Conservation (phyloP, 805 yeast species). For the Wickerhamomyces xylosicus region DNA sequence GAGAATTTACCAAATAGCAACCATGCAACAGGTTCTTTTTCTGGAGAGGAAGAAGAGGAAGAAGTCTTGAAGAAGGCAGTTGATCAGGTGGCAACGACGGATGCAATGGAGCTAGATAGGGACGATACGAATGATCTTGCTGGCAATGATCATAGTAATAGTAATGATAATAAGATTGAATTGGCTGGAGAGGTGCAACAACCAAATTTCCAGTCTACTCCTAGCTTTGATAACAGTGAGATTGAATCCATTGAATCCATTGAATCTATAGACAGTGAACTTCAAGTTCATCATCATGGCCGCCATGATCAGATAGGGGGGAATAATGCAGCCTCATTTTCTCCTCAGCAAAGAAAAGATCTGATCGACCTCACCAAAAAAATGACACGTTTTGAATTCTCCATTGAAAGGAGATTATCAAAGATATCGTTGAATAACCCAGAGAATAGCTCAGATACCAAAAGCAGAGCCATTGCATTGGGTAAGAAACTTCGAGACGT, state of each 20-base stretch:
- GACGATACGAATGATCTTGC: not conserved
- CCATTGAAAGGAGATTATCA: constrained; percentile 10
- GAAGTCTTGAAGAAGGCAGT: constrained; percentile 1
- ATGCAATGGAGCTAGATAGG: not conserved
- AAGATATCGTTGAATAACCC: constrained; percentile 2
- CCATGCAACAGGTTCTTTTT: no score
- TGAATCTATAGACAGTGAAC: not conserved
- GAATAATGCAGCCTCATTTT: not conserved
- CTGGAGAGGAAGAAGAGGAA: constrained; percentile 5
- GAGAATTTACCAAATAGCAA: not conserved
- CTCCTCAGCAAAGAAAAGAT: constrained; percentile 2
- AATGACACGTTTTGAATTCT: constrained; percentile 21
- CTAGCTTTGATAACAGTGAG: not conserved
- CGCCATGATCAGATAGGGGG: not conserved
- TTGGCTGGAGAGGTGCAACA: no score
- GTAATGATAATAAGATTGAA: not conserved
- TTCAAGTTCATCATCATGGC: constrained; percentile 1
- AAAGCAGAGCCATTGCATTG: constrained; percentile 25
- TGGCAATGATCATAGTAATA: not conserved
- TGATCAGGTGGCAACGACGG: not conserved
- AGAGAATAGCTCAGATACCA: constrained; percentile 8
- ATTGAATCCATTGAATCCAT: not conserved
- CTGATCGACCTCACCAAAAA: not conserved
- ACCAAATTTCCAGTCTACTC: no score
- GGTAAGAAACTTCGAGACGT: constrained; percentile 24